phyloP scores from a whole-genome alignment of 2,329 filamentous ascomycete genomes.

The Claviceps africana region DNA sequence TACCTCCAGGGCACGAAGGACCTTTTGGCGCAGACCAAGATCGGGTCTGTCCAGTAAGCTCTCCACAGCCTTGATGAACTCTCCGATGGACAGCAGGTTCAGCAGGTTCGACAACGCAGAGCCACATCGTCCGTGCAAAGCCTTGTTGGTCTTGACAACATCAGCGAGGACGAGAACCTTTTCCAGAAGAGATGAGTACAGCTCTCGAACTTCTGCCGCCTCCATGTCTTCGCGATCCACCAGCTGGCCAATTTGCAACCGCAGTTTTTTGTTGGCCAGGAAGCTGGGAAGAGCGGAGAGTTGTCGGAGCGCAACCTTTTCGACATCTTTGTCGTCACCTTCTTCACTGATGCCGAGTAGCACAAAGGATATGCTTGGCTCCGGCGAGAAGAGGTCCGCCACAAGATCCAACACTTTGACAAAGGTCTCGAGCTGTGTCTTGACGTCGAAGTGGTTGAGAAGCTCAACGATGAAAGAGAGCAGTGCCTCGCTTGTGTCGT shows the following conservation, averaged over 20 bases:
- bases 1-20: slow-evolving; percentile 65
- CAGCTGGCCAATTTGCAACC: slow-evolving; percentile 39
- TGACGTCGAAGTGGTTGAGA: slow-evolving; percentile 55
- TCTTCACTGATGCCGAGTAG: slow-evolving; percentile 48
- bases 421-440: slow-evolving; percentile 65
- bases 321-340: slow-evolving; percentile 31
- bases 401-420: slow-evolving; percentile 64
- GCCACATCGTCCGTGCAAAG: slow-evolving; percentile 45
- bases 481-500: slow-evolving; percentile 61
- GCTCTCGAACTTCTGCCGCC: slow-evolving; percentile 48
- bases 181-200: slow-evolving; percentile 57
- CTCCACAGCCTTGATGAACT: slow-evolving; percentile 82
- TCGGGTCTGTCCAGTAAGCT: slow-evolving; percentile 64
- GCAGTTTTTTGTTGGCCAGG: slow-evolving; percentile 43
- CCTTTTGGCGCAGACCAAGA: slow-evolving; percentile 62
- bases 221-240: slow-evolving; percentile 52
- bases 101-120: slow-evolving; percentile 68
- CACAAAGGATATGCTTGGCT: slow-evolving; percentile 57
- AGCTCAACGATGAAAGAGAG: slow-evolving; percentile 64
- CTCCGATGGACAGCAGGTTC: slow-evolving; percentile 67
- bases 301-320: slow-evolving; percentile 38
- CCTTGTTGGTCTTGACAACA: slow-evolving; percentile 41
- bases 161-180: slow-evolving; percentile 53
- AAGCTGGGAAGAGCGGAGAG: slow-evolving; percentile 43
- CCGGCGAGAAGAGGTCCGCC: slow-evolving; percentile 59